Base-by-base conservation (phyloP, 2,329 filamentous ascomycete species). In the Colletotrichum lentis region DNA sequence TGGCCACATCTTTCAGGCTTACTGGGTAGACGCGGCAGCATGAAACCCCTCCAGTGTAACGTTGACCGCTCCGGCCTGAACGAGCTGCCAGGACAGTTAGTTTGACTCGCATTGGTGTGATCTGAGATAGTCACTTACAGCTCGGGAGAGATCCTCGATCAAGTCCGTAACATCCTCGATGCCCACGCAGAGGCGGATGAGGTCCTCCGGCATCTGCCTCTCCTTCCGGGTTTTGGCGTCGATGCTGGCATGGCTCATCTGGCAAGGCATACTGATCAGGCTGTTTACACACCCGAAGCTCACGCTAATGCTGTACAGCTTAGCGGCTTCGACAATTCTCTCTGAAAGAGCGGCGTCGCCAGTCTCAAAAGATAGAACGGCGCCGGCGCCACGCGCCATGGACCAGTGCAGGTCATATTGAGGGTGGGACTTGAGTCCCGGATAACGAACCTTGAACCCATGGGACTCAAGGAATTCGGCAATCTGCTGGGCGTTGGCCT, bases 161-260 rank as follows among this genome's bases (percentile, higher is more conserved):
- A 99, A 78, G 82, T 99, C 96, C 73, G 93, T 88, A 3, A 86
- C 88, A 79, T 99, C 96, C 79, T 99, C 96, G 75, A 99, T 99
- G 53, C 96, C 96, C 52, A 99, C 94, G 76, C 96, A 99, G 63
- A 99, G 81, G 64, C 96, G 87, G 74, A 99, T 98, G 69, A 99
- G 91, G 78, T 99, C 96, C 80, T 99, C 96, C 12, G 96, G 96
- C 89, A 99, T 91, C 72, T 95, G 90, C 71, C 94, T 87, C 81
- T 97, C 94, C 74, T 88, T 85, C 73, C 96, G 86, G 60, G 94
- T 98, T 83, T 97, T 97, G 67, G 94, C 92, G 77, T 98, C 96
- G 76, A 99, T 99, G 77, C 93, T 97, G 46, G 96, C 96, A 80
- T 99, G 96, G 80, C 95, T 98, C 96, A 99, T 99, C 75, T 95